Evolutionary conservation across 192 early-diverging fungal species (phyloP).

Genomic region (Gryganskiella cystojenkinii): DNA sequence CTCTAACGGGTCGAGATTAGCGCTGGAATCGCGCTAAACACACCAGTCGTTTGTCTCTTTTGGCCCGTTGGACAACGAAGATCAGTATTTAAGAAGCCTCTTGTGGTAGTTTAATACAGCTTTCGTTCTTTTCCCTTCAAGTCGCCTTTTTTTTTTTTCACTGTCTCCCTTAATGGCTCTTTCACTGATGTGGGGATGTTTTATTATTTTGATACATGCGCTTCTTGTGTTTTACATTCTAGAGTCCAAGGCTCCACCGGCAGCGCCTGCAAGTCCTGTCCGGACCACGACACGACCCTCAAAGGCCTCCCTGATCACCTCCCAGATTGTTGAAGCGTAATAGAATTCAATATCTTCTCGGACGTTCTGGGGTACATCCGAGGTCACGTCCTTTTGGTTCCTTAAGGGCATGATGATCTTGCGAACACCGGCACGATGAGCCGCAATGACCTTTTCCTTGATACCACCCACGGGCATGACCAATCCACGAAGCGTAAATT

Average conservation of each 20-base stretch:
- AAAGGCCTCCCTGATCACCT: constrained; percentile 73
- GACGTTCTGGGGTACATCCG: constrained; percentile 77
- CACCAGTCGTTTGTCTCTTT: no score
- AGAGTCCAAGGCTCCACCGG: constrained; percentile 17
- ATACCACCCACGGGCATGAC: constrained; percentile 89
- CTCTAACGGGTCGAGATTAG: no score
- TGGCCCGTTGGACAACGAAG: no score
- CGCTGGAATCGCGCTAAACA: no score
- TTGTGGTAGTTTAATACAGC: no score
- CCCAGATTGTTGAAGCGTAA: constrained; percentile 69
- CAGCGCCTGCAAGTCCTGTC: background rate
- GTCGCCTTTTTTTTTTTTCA: no score
- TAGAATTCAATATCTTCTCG: constrained; percentile 76
- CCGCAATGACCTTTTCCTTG: constrained; percentile 88
- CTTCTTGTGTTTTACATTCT: constrained; percentile 23
- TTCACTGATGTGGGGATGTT: no score
- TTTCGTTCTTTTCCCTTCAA: no score
- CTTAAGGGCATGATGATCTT: constrained; percentile 77
- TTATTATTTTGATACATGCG: no score
- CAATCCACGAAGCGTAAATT: constrained; percentile 84
- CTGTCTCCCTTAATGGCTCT: no score
- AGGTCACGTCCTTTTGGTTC: constrained; percentile 76
- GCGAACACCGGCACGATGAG: constrained; percentile 80
- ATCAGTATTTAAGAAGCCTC: no score
- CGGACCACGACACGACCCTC: constrained; percentile 42